Conservation (phyloP, 2,329 filamentous ascomycete genomes). For the Colletotrichum caudatum region DNA sequence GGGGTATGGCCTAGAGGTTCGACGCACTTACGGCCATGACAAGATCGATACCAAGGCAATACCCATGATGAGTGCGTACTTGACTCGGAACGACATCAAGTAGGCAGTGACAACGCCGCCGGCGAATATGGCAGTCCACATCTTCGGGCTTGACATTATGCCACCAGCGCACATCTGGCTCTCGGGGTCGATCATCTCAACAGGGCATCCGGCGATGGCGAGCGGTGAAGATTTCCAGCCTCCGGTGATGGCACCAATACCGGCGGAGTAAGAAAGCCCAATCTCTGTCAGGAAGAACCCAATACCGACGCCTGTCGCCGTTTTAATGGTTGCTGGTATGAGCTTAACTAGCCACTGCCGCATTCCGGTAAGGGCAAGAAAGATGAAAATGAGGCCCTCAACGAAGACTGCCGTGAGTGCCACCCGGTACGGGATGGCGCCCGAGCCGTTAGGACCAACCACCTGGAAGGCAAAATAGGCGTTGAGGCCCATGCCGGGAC, state of each 20-base stretch:
- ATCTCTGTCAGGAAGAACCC: slow-evolving; percentile 74
- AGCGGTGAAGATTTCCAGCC: slow-evolving; percentile 74
- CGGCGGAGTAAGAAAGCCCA: slow-evolving; percentile 80
- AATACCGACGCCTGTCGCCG: slow-evolving; percentile 74
- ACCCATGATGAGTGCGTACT: slow-evolving; percentile 80
- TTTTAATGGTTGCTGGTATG: slow-evolving; percentile 74
- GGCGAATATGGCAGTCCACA: slow-evolving; percentile 89
- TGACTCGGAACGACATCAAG: slow-evolving; percentile 83
- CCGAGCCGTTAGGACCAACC: slow-evolving; percentile 69
- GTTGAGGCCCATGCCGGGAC: slow-evolving; percentile 76
- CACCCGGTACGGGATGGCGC: slow-evolving; percentile 68
- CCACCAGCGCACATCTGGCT: slow-evolving; percentile 66
- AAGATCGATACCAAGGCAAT: slow-evolving; percentile 79
- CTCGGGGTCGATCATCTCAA: slow-evolving; percentile 61
- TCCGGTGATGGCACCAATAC: slow-evolving; percentile 85
- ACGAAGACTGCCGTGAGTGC: slow-evolving; percentile 74
- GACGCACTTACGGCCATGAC: slow-evolving; percentile 74
- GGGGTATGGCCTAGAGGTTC: neutral
- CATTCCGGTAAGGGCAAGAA: slow-evolving; percentile 75
- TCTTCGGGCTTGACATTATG: slow-evolving; percentile 83
- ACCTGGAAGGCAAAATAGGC: slow-evolving; percentile 77
- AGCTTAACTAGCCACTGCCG: slow-evolving; percentile 78
- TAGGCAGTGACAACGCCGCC: slow-evolving; percentile 84
- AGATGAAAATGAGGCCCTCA: slow-evolving; percentile 73
- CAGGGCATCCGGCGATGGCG: slow-evolving; percentile 79